Base-by-base conservation (phyloP, 345 rosid species). In the Eucalyptus sp. region DNA sequence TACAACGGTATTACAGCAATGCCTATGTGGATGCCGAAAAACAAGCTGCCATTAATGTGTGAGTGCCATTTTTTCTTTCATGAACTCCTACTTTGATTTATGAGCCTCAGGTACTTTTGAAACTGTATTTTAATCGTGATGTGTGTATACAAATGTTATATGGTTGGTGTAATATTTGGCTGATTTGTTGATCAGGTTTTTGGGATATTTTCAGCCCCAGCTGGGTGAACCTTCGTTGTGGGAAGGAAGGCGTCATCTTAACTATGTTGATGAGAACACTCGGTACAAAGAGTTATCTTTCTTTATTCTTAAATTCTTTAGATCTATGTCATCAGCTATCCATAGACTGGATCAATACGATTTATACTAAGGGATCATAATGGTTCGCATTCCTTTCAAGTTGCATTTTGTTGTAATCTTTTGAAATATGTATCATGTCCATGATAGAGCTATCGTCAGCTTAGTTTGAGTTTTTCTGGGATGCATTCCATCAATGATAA, bases 151-250 rank as follows among this genome's bases (percentile, higher is more conserved):
- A 79, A n/a, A 81, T 46, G 27, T 86, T 15, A 46, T 25, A 66
- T 29, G 87, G 76, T 64, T 60, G 49, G 27, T 41, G 48, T 37
- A 76, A 49, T n/a, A 87, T 88, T 27, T 89, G 52, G 89, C 87
- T 50, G 87, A 51, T 91, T 66, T 83, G 54, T 89, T 88, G 66
- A 87, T 64, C 95, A 97, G 98, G 94, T 98, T 98, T 91, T 92
- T 98, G 92, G 99, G 99, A 66, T 94, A 97, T 94, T 98, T 96
- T 91, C 99, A 95, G 91, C 99, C 99, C 79, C 98, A 97, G 66
- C 93, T 87, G 89, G 97, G 96, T 87, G 97, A 95, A 91, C 96
- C 99, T 71, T 97, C 98, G 29, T 91, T 98, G 46, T 98, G 99
- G 99, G 99, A 97, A 87, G 87, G 96, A 89, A 94, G 92, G 91